A percentile compares a stretch with the other conserved stretches of the same genome.
Conservation (phyloP, 2,329 filamentous ascomycete genomes). For the Pseudocercospora crystallina region DNA sequence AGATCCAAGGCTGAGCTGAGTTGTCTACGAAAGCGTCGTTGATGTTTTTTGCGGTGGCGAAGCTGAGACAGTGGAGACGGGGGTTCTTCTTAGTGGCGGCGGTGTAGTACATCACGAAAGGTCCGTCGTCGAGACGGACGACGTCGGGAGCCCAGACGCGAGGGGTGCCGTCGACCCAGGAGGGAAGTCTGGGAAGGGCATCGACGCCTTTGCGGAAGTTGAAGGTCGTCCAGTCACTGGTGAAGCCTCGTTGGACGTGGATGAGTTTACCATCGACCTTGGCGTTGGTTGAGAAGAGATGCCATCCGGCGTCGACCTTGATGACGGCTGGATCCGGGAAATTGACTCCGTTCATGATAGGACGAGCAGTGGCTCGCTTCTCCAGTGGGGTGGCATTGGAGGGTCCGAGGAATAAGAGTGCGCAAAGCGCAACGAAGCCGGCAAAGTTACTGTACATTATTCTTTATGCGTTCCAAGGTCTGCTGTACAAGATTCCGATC, state of each 20-base stretch:
- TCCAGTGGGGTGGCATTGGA: slow-evolving; percentile 1
- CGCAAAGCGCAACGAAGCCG: slow-evolving; percentile 9
- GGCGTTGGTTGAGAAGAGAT: slow-evolving; percentile 41
- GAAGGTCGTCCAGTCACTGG: slow-evolving; percentile 38
- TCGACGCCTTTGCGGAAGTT: slow-evolving; percentile 42
- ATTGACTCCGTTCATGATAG: slow-evolving; percentile 38
- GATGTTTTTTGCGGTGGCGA: slow-evolving; percentile 29
- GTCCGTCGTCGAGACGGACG: slow-evolving; percentile 36
- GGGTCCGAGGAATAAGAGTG: not conserved
- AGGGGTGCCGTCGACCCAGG: slow-evolving; percentile 50
- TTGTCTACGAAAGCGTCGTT: slow-evolving; percentile 30
- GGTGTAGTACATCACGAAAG: slow-evolving; percentile 38
- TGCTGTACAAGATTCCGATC: not conserved
- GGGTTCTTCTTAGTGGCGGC: slow-evolving; percentile 26
- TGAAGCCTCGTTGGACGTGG: slow-evolving; percentile 41
- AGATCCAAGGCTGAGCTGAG: slow-evolving; percentile 29
- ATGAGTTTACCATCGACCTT: slow-evolving; percentile 34
- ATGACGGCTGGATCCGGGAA: slow-evolving; percentile 48
- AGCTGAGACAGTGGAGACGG: slow-evolving; percentile 36
- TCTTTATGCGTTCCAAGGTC: no score
- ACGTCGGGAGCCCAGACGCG: slow-evolving; percentile 66
- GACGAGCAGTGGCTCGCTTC: slow-evolving; percentile 4
- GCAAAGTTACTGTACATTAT: slow-evolving; percentile 10
- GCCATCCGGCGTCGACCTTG: slow-evolving; percentile 36
- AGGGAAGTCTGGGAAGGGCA: slow-evolving; percentile 51